Conservation (phyloP, 352 stramenopile genomes). For the Phytophthora brassicae region DNA sequence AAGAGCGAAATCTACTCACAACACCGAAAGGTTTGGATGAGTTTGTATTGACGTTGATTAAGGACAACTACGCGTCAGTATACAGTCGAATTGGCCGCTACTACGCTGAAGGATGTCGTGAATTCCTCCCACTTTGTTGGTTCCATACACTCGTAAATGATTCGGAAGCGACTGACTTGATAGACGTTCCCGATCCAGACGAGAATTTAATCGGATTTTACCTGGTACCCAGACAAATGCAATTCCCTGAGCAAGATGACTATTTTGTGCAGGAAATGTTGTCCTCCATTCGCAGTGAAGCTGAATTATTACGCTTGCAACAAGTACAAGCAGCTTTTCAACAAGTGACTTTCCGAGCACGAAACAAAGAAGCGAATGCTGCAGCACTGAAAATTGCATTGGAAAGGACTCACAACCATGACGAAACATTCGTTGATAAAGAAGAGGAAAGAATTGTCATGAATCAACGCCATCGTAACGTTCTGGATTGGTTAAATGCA, state of each 20-base stretch:
- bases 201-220: constrained; percentile 58
- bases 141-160: constrained; percentile 15
- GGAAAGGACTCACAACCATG: constrained; percentile 13
- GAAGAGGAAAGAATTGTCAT: constrained; percentile 1
- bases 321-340: constrained; percentile 35
- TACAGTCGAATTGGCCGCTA: constrained; percentile 50
- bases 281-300: constrained; percentile 31
- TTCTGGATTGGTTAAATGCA: constrained; percentile 17
- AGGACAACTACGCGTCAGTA: constrained; percentile 39
- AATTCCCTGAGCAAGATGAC: constrained; percentile 61
- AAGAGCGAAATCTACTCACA: constrained; percentile 12
- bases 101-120: constrained; percentile 43
- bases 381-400: constrained; percentile 13
- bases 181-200: constrained; percentile 42
- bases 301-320: constrained; percentile 33
- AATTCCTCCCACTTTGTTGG: constrained; percentile 59
- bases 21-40: constrained; percentile 12
- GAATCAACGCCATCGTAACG: constrained; percentile 3
- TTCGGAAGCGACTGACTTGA: constrained; percentile 7
- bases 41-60: constrained; percentile 38
- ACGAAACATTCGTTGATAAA: background rate
- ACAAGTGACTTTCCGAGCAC: constrained; percentile 17
- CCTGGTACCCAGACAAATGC: constrained; percentile 55
- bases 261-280: constrained; percentile 50
- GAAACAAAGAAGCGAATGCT: constrained; percentile 13